Evolutionary conservation across 2,329 filamentous ascomycete species (phyloP).

Genomic region (Phaeosphaeriaceae sp.): DNA sequence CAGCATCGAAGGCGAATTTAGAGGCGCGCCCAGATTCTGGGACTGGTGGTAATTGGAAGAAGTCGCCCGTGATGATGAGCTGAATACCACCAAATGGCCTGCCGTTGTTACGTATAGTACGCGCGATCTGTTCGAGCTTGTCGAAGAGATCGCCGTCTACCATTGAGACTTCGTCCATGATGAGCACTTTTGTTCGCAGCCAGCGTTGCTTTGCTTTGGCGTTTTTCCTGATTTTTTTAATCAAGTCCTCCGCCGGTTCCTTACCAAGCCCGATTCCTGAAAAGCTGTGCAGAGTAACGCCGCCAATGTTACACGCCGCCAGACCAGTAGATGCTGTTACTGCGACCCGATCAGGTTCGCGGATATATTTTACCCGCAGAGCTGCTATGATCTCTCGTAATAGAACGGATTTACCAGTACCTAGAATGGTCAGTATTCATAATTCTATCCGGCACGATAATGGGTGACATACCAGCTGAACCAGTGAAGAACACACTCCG

Average conservation of each 20-base stretch:
- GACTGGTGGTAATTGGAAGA: conserved; percentile 95
- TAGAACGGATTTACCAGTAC: conserved; percentile 94
- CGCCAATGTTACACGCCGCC: conserved; percentile 95
- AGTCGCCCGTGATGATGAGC: conserved; percentile 93
- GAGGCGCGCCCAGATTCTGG: conserved; percentile 75
- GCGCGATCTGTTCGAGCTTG: conserved; percentile 88
- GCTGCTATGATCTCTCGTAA: conserved; percentile 89
- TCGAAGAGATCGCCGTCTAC: conserved; percentile 97
- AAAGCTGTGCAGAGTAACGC: conserved; percentile 95
- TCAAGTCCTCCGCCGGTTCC: conserved; percentile 77
- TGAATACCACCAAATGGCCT: conserved; percentile 96
- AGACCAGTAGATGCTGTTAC: conserved; percentile 96
- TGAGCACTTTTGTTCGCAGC: conserved; percentile 83
- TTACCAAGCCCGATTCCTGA: conserved; percentile 94
- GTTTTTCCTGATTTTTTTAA: conserved; percentile 91
- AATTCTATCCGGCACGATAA: not conserved
- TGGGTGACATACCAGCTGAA: conserved; percentile 69
- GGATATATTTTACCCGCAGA: conserved; percentile 75
- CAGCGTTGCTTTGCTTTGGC: conserved; percentile 87
- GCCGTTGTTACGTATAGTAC: conserved; percentile 86
- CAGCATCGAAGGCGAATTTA: conserved; percentile 92
- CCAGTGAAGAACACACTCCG: conserved; percentile 98
- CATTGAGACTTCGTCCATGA: conserved; percentile 98
- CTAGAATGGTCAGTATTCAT: conserved; percentile 31
- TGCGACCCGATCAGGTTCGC: conserved; percentile 83